A percentile compares a stretch with the other conserved stretches of the same genome.
Evolutionary conservation across 2,329 filamentous ascomycete species (phyloP).

Genomic region (Phialocephala subalpina): DNA sequence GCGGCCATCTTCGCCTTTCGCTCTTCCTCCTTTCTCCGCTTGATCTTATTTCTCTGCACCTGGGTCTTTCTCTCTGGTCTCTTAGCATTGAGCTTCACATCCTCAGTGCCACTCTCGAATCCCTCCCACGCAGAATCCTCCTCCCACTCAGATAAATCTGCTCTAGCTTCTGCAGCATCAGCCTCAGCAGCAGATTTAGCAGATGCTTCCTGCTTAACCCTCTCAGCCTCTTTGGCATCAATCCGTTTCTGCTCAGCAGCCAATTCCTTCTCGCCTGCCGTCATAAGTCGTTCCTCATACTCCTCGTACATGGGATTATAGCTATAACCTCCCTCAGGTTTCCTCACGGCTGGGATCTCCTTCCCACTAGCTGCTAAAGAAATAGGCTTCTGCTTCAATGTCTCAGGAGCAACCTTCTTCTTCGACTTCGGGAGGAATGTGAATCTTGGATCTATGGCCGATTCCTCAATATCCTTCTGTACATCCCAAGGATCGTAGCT

Average conservation of each 20-base stretch:
- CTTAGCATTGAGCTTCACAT: constrained; percentile 71
- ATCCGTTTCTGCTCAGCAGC: constrained; percentile 80
- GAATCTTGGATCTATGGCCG: constrained; percentile 59
- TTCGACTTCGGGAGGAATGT: constrained; percentile 73
- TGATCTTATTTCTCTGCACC: constrained; percentile 85
- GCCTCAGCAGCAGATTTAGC: constrained; percentile 76
- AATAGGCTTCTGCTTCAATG: constrained; percentile 78
- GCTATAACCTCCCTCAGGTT: constrained; percentile 82
- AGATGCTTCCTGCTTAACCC: constrained; percentile 71
- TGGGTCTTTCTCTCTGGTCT: constrained; percentile 85
- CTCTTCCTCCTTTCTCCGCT: constrained; percentile 89
- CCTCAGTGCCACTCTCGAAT: constrained; percentile 82
- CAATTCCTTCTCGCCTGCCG: constrained; percentile 81
- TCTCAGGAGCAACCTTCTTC: constrained; percentile 74
- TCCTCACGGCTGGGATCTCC: constrained; percentile 77
- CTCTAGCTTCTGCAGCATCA: constrained; percentile 74
- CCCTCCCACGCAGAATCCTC: constrained; percentile 94
- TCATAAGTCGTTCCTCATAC: constrained; percentile 78
- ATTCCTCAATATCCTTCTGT: constrained; percentile 52
- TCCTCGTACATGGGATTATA: constrained; percentile 93
- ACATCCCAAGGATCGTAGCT: constrained; percentile 83
- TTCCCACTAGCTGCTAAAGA: constrained; percentile 87
- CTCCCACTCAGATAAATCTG: constrained; percentile 75
- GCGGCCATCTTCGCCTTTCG: constrained; percentile 77
- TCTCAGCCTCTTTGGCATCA: constrained; percentile 70